A percentile compares a stretch with the other conserved stretches of the same genome.
Evolutionary conservation across 768 basidiomycete species (phyloP).

Genomic region (Coprinopsis cinerea): DNA sequence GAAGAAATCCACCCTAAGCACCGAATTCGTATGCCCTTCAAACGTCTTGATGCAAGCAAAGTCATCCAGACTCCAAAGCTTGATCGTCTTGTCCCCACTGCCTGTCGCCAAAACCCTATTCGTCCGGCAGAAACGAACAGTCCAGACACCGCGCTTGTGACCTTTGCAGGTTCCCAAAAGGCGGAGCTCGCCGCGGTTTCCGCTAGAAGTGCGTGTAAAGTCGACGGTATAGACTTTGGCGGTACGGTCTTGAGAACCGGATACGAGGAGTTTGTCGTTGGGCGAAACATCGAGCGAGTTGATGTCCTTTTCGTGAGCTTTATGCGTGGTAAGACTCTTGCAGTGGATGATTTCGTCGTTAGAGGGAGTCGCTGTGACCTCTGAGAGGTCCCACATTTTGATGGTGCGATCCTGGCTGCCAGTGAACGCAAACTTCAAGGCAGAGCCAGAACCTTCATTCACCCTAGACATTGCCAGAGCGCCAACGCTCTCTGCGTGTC

Average conservation of each 20-base stretch:
- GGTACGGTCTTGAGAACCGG: constrained; percentile 93
- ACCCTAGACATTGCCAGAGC: constrained; percentile 79
- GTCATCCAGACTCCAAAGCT: constrained; percentile 91
- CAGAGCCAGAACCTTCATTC: constrained; percentile 22
- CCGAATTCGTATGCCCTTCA: constrained; percentile 97
- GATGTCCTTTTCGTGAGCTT: constrained; percentile 98
- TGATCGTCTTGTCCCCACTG: constrained; percentile 92
- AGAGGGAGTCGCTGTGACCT: constrained; percentile 27
- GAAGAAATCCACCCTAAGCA: constrained; percentile 87
- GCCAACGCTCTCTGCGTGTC: constrained; percentile 91
- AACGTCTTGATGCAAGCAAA: constrained; percentile 94
- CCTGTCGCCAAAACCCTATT: constrained; percentile 88
- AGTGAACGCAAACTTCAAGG: constrained; percentile 78
- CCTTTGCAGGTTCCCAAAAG: constrained; percentile 87
- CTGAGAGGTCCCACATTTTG: constrained; percentile 95
- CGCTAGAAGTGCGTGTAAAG: constrained; percentile 38
- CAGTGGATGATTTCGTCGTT: constrained; percentile 38
- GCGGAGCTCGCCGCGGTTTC: constrained; percentile 62
- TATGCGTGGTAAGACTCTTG: constrained; percentile 76
- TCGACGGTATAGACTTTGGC: constrained; percentile 84
- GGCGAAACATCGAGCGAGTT: constrained; percentile 92
- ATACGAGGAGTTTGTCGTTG: constrained; percentile 81
- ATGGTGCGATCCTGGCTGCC: constrained; percentile 97
- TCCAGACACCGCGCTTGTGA: constrained; percentile 96
- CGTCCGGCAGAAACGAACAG: constrained; percentile 77